Conservation (phyloP, 164 flowering plant species). For the Tetrastigma voinierianum region DNA sequence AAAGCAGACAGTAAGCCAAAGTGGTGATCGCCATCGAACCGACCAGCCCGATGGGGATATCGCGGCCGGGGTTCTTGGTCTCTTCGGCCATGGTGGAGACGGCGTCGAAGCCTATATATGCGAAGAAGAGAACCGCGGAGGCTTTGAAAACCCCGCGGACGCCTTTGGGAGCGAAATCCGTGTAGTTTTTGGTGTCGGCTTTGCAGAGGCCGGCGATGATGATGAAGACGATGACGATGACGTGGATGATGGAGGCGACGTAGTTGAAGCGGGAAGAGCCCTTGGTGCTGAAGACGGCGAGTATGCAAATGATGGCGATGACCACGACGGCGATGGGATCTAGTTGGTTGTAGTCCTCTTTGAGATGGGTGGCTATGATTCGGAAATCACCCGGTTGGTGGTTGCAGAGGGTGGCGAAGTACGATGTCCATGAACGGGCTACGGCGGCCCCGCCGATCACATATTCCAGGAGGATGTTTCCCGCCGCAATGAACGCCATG, state of each 20-base stretch:
- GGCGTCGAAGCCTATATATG: conserved; percentile 59
- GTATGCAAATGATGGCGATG: conserved; percentile 25
- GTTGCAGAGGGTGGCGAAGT: conserved; percentile 63
- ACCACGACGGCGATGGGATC: conserved; percentile 61
- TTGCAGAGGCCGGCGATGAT: conserved; percentile 45
- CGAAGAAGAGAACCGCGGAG: conserved; percentile 56
- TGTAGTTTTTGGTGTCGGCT: conserved; percentile 40
- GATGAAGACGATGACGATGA: conserved; percentile 51
- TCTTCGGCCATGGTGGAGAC: conserved; percentile 66
- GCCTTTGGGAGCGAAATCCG: conserved; percentile 40
- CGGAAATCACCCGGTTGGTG: conserved; percentile 44
- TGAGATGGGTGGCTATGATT: conserved; percentile 26
- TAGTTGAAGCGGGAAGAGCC: conserved; percentile 58
- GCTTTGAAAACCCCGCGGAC: conserved; percentile 45
- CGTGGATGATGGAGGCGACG: conserved; percentile 45
- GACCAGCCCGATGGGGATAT: conserved; percentile 58
- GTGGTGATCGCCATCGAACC: conserved; percentile 47
- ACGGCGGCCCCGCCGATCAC: conserved; percentile 53
- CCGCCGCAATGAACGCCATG: conserved; percentile 65
- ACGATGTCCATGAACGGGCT: conserved; percentile 70
- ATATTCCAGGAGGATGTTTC: conserved; percentile 65
- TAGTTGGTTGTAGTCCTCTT: conserved; percentile 36
- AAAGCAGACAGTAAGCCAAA: conserved; percentile 30
- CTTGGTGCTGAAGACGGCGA: conserved; percentile 52
- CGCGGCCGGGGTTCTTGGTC: conserved; percentile 51